Evolutionary conservation across 441 rosid genomes (phyloP), one percentile per base, ranked within the genome.

Genomic region (Mallotus japonicus): DNA sequence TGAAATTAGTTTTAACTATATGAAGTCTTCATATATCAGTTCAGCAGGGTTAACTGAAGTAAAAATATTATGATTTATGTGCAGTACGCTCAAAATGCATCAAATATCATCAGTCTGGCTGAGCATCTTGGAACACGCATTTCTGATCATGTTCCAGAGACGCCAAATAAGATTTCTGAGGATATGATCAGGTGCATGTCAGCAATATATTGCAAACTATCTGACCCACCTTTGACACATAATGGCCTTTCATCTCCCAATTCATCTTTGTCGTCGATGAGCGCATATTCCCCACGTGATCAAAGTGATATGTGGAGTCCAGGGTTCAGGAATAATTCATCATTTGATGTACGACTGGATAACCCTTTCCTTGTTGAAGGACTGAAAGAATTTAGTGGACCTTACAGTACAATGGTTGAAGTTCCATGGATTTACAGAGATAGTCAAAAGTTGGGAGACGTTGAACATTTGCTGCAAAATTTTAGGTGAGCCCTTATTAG

Each of bases 131-230:
- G 99, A 3, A 87, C 97, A 40, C 80, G 88, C 42, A 85, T 92
- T 69, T 91, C 96, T 8, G 97, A 95, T 82, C 99, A 92, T 74
- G 84, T 95, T 76, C 92, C 89, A 46, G 93, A 88, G 78, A 85
- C 95, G 61, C 93, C 97, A 8, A 92, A 87, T 89, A 90, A 86
- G 83, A 80, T 95, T 69, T 87, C 97, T 49, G 97, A 95, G 85
- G 97, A 89, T 73, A 95, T 95, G 97, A 73, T 95, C 71, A 89
- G 82, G 85, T 90, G 93, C 86, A 95, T 95, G 92, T 85, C 97
- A 59, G 88, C 85, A 28, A 88, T 95, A 77, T 92, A 86, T 80
- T 88, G 88, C 89, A 92, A 91, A 82, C 96, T 95, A 42, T 88
- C 93, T 13, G 99, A 95, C 67, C 92, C 96, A 12, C 89, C 96